A percentile compares a stretch with the other conserved stretches of the same genome.
Conservation (phyloP, 2,329 filamentous ascomycete species). For the Sporothrix mexicana region DNA sequence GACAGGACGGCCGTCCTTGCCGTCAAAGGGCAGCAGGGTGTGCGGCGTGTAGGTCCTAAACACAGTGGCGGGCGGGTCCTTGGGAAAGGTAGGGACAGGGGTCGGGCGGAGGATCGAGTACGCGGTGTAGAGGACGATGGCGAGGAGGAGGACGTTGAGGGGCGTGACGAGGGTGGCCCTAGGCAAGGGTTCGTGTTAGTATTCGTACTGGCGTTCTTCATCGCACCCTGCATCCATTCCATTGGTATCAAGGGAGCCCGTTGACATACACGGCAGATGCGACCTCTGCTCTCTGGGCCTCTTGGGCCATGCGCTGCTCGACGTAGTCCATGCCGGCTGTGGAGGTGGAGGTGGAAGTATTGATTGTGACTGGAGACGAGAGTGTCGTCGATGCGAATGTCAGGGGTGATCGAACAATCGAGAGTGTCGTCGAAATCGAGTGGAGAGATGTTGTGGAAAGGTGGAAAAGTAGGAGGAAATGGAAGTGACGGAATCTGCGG, state of each 20-base stretch:
- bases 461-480: too few species aligned
- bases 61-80: constrained; percentile 62
- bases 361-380: not conserved
- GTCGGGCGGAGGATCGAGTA: constrained; percentile 61
- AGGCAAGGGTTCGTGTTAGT: not conserved
- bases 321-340: constrained; percentile 60
- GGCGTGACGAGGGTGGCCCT: constrained; percentile 61
- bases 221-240: too few species aligned
- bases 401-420: not conserved
- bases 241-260: not conserved
- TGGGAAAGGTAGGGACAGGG: constrained; percentile 54
- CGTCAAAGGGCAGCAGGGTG: constrained; percentile 86
- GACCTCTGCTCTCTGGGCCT: constrained; percentile 53
- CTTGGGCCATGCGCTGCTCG: constrained; percentile 60
- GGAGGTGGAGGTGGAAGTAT: not conserved
- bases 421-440: not conserved
- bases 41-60: constrained; percentile 75
- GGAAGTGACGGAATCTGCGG: constrained; percentile 17
- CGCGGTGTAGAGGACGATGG: constrained; percentile 62
- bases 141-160: constrained; percentile 66
- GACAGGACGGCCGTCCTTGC: constrained; percentile 73
- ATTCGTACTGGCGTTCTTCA: too few species aligned
- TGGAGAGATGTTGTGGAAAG: not conserved
- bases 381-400: not conserved
- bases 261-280: constrained; percentile 31